These are phyloP conservation scores for Escovopsis sp. DNA, from an alignment of 2,329 filamentous ascomycete genomes.

Conservation along the genomic window DNA sequence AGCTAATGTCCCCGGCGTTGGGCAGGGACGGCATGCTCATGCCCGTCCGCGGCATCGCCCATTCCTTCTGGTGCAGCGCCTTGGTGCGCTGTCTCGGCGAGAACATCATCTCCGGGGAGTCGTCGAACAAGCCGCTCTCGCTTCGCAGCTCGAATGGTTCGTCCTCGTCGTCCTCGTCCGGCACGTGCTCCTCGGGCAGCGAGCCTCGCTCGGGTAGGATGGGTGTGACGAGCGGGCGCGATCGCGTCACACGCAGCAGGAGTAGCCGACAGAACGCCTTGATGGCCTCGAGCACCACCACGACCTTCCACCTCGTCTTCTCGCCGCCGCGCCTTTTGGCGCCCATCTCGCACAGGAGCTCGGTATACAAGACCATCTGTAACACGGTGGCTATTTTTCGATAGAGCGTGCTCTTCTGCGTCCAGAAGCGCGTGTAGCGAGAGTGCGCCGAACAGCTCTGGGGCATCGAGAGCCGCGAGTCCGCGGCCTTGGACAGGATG, in stretches of 20 bases:
- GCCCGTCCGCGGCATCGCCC: constrained; percentile 91
- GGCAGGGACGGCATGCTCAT: constrained; percentile 73
- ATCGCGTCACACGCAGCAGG: constrained; percentile 68
- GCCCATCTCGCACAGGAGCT: constrained; percentile 94
- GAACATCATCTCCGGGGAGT: constrained; percentile 6
- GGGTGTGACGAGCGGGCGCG: constrained; percentile 67
- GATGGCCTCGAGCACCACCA: constrained; percentile 69
- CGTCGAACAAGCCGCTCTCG: constrained; percentile 28
- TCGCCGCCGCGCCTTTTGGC: constrained; percentile 74
- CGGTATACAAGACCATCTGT: constrained; percentile 86
- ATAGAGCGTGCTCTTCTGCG: constrained; percentile 51
- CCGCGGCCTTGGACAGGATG: constrained; percentile 51
- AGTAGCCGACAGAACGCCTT: constrained; percentile 76
- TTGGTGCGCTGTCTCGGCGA: constrained; percentile 5
- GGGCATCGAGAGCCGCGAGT: constrained; percentile 39
- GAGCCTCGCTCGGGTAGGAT: constrained; percentile 75
- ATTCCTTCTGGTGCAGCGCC: constrained; percentile 40
- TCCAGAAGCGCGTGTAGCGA: constrained; percentile 54
- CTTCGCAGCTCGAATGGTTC: constrained; percentile 26
- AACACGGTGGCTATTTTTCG: constrained; percentile 65
- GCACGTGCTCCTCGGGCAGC: constrained; percentile 42
- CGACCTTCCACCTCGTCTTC: constrained; percentile 67
- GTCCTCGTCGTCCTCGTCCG: constrained; percentile 28
- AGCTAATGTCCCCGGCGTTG: constrained; percentile 64
- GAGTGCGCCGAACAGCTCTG: constrained; percentile 40